Evolutionary conservation across 345 rosid genomes (phyloP).

Genomic region (Citrus sp.): DNA sequence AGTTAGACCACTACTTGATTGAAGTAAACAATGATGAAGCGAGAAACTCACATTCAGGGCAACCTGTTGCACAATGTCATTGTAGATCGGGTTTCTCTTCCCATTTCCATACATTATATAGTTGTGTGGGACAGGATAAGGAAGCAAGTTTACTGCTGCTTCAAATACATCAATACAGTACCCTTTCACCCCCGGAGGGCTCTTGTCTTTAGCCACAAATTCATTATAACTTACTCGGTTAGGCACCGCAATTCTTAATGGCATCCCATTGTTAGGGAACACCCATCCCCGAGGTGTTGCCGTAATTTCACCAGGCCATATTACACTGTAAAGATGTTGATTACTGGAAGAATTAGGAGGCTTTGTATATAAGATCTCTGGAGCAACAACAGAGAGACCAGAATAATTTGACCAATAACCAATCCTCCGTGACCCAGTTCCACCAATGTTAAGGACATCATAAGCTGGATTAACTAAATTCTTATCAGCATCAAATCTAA

Average conservation of each 20-base stretch:
- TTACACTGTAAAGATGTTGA: slow-evolving; percentile 53
- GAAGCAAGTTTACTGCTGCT: slow-evolving; percentile 77
- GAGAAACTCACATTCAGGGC: slow-evolving; percentile 57
- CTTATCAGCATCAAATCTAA: slow-evolving; percentile 55
- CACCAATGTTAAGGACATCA: slow-evolving; percentile 70
- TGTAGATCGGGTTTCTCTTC: slow-evolving; percentile 57
- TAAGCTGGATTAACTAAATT: slow-evolving; percentile 65
- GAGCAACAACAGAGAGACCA: slow-evolving; percentile 59
- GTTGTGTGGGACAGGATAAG: slow-evolving; percentile 73
- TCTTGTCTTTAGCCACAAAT: slow-evolving; percentile 50
- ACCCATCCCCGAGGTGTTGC: slow-evolving; percentile 83
- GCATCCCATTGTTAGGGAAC: slow-evolving; percentile 79
- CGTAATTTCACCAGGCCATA: slow-evolving; percentile 81
- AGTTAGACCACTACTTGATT: not conserved
- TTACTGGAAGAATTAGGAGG: slow-evolving; percentile 45
- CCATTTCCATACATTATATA: slow-evolving; percentile 70
- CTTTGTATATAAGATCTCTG: slow-evolving; percentile 56
- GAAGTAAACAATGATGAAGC: not conserved
- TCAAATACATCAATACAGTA: slow-evolving; percentile 90
- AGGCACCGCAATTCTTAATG: slow-evolving; percentile 75
- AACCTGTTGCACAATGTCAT: slow-evolving; percentile 53
- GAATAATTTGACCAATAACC: slow-evolving; percentile 91
- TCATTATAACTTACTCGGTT: slow-evolving; percentile 61
- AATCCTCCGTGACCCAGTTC: slow-evolving; percentile 58
- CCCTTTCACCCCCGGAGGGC: slow-evolving; percentile 76